Conservation (phyloP, 192 early-diverging fungal species). For the Coemansia sp. region DNA sequence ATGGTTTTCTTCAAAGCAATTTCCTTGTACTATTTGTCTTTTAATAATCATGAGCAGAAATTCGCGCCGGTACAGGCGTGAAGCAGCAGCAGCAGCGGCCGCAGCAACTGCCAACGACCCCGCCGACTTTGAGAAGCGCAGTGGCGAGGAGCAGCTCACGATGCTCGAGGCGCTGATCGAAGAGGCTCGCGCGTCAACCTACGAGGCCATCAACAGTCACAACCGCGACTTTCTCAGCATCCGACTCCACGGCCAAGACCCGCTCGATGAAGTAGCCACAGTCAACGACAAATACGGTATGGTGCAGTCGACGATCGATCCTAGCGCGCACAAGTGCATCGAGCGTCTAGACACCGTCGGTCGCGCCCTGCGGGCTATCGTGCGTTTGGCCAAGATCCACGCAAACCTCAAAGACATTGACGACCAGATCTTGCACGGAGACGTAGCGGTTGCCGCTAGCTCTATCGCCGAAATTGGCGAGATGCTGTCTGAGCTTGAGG, state of each 20-base stretch:
- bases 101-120: not conserved
- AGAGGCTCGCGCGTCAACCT: slow-evolving; percentile 28
- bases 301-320: slow-evolving; percentile 2
- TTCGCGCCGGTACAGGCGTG: slow-evolving; percentile 18
- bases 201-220: slow-evolving; percentile 51
- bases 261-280: slow-evolving; percentile 54
- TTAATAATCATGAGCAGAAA: slow-evolving; percentile 18
- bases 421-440: slow-evolving; percentile 47
- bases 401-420: slow-evolving; percentile 47
- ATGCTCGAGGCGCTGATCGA: slow-evolving; percentile 23
- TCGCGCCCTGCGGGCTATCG: slow-evolving; percentile 15
- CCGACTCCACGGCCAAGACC: slow-evolving; percentile 36
- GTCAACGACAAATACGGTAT: slow-evolving; percentile 47
- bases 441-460: slow-evolving; percentile 44
- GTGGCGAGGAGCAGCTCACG: slow-evolving; percentile 22
- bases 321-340: not conserved
- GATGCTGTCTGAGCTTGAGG: slow-evolving; percentile 33
- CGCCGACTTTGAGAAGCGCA: slow-evolving; percentile 20
- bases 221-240: slow-evolving; percentile 35
- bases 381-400: slow-evolving; percentile 44
- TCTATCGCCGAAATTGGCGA: slow-evolving; percentile 34
- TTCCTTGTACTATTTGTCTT: not conserved
- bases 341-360: slow-evolving; percentile 32
- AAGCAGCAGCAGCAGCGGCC: not conserved
- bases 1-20: not conserved